Base-by-base conservation (phyloP, 108 stramenopile genomes). In the Pseudonitzschia pungens region DNA sequence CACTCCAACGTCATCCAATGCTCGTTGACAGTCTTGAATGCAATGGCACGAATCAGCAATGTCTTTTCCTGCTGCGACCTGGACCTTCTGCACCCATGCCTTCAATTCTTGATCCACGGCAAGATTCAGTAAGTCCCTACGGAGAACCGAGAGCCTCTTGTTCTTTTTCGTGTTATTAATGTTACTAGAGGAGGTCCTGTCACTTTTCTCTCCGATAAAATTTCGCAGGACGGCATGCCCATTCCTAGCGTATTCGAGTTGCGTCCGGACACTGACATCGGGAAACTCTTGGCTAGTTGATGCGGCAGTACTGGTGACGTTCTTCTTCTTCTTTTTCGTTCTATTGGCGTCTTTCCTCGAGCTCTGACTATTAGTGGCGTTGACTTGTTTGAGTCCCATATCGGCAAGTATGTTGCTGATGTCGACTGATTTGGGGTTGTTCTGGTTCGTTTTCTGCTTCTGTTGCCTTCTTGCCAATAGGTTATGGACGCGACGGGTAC, bases 31-130 rank as follows among this genome's bases (percentile, higher is more conserved):
- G 9, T 84, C 77, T 50, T 80, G 73, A 29, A 92, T 58, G 11
- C 78, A 80, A 24, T 53, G 54, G 58, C 73, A 81, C 40, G 69
- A 83, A 51, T 57, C 33, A 68, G 68, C 68, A 21, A 81, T 68
- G 43, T 71, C 78, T 40, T 50, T 67, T 7, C 45, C 45, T 26
- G 28, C 45, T 40, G 88, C 87, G 0, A 94, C 93, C 56, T 90
- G 83, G 21, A 94, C 93, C 63, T 94, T 94, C 86, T 94, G 93
- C 12, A 75, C 55, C 88, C 89, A 94, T 3, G 89, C 89, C 50
- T 77, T 40, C 27, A 94, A 68, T 52, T 78, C 81, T 53, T 87
- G 72, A 1, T 74, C 48, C 2, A 62, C 12, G 0, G 84, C 76
- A 55, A 86, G 74, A 14, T 80, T 75, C 11, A 79, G 15, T 12